A percentile compares a stretch with the other conserved stretches of the same genome.
phyloP scores from a whole-genome alignment of 805 yeast species.

The Saturnispora hagleri region DNA sequence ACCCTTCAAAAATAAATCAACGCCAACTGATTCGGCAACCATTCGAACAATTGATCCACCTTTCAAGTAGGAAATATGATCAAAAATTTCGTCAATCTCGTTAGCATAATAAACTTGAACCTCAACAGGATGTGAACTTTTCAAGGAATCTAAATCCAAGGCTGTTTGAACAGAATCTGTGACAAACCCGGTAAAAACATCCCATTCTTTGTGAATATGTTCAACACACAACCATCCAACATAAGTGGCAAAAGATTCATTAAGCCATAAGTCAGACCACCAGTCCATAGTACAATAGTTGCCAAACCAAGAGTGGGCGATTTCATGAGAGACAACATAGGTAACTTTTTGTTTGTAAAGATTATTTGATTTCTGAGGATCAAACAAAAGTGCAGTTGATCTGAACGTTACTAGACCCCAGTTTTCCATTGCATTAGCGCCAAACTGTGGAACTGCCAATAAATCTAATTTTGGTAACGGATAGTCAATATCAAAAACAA shows the following conservation, averaged over 20 bases:
- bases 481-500: conserved; percentile 43
- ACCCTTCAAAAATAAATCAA: conserved; percentile 60
- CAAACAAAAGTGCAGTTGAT: conserved; percentile 45
- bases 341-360: conserved; percentile 61
- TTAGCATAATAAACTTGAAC: conserved; percentile 72
- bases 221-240: conserved; percentile 67
- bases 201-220: conserved; percentile 71
- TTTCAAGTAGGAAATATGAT: conserved; percentile 70
- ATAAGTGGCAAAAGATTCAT: conserved; percentile 88
- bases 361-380: conserved; percentile 37
- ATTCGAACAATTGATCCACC: conserved; percentile 74
- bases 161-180: conserved; percentile 44
- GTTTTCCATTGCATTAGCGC: conserved; percentile 88
- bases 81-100: conserved; percentile 77
- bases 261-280: conserved; percentile 91
- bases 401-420: conserved; percentile 76
- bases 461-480: conserved; percentile 80
- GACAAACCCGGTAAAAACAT: conserved; percentile 51
- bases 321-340: conserved; percentile 76
- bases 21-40: conserved; percentile 65
- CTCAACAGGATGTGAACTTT: conserved; percentile 71
- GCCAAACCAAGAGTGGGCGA: conserved; percentile 91
- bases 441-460: conserved; percentile 68
- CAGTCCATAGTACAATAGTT: conserved; percentile 84
- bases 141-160: conserved; percentile 44